Conservation (phyloP, 371 early-diverging fungal species). For the Phascolomyces articulosus region DNA sequence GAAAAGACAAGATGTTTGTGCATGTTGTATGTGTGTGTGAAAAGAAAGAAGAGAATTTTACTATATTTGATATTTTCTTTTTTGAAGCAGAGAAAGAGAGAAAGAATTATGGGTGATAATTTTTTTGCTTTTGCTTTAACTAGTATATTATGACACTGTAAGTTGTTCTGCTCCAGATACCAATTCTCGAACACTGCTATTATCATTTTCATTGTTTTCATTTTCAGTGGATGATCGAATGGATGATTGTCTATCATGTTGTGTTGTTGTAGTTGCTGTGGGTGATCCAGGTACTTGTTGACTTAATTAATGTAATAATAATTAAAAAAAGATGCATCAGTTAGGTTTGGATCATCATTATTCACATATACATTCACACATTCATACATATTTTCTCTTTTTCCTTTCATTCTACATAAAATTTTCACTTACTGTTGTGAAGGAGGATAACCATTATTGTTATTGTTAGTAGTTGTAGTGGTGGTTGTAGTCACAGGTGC, state of each 20-base stretch:
- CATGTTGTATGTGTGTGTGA: no score
- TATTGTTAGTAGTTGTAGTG: not conserved
- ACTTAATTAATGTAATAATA: no score
- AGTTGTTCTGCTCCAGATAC: constrained; percentile 10
- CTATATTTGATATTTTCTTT: no score
- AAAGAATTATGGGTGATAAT: not conserved
- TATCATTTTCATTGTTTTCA: not conserved
- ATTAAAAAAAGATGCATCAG: no score
- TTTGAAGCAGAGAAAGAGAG: not conserved
- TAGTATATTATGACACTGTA: constrained; percentile 3
- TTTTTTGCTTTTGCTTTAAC: not conserved
- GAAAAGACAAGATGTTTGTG: no score
- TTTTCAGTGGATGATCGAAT: not conserved
- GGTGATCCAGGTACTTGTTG: not conserved
- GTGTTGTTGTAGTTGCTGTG: not conserved
- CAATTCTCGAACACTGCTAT: constrained; percentile 18
- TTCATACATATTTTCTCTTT: no score
- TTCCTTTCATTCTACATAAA: no score
- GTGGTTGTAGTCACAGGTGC: constrained; percentile 12
- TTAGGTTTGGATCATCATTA: no score
- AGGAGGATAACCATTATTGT: not conserved
- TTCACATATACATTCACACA: no score
- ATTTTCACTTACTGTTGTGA: no score
- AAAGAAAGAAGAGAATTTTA: no score
- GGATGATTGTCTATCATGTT: not conserved